Evolutionary conservation across 2,329 filamentous ascomycete genomes (phyloP).

Genomic region (Beauveria bassiana): DNA sequence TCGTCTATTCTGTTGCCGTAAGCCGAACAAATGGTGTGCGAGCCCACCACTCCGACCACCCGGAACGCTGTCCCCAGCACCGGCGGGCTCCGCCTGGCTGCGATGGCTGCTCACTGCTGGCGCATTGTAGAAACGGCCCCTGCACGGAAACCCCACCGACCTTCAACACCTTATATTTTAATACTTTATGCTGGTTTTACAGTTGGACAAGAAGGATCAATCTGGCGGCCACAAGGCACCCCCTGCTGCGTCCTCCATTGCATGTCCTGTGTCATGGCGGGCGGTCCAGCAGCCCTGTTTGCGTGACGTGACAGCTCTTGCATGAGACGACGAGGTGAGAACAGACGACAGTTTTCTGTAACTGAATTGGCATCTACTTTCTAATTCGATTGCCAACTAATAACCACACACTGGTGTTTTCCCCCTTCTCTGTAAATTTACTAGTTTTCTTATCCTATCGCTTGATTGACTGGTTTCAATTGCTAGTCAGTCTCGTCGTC

Average conservation of each 20-base stretch:
- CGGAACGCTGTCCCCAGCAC: background rate
- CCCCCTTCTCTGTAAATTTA: background rate
- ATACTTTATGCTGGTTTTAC: background rate
- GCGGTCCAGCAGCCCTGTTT: background rate
- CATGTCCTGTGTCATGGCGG: background rate
- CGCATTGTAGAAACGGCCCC: background rate
- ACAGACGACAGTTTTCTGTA: background rate
- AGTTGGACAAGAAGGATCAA: background rate
- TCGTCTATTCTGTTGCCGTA: background rate
- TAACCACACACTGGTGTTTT: no score
- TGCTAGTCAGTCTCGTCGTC: no score
- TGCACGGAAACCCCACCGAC: background rate
- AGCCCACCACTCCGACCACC: conserved; percentile 1
- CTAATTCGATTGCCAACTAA: no score
- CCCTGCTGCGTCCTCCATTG: background rate
- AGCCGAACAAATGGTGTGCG: conserved; percentile 1
- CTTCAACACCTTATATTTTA: background rate
- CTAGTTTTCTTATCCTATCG: no score
- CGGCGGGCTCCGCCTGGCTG: background rate
- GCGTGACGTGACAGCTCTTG: background rate
- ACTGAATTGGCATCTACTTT: background rate
- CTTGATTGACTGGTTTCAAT: no score
- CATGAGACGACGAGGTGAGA: background rate
- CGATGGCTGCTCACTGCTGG: background rate
- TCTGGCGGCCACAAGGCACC: background rate